phyloP scores from a whole-genome alignment of 352 stramenopile genomes.

The Aphanomyces astaci region DNA sequence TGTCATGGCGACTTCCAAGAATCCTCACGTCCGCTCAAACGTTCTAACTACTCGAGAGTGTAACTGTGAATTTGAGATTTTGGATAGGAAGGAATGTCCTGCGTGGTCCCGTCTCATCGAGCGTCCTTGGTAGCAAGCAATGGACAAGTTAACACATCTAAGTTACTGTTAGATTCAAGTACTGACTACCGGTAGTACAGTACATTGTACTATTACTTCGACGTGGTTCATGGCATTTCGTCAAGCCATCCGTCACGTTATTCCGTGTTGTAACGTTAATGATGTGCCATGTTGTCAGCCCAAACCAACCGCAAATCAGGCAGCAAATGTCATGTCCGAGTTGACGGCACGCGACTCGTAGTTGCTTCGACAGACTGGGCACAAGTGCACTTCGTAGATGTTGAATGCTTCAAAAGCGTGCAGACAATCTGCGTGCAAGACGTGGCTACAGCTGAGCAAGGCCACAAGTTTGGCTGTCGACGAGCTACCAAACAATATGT shows the following conservation, averaged over 20 bases:
- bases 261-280: too few species aligned
- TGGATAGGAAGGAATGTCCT: neutral
- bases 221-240: too few species aligned
- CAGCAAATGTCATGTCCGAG: slow-evolving; percentile 4
- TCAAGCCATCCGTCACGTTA: too few species aligned
- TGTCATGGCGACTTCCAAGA: neutral
- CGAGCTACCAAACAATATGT: neutral
- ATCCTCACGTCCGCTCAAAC: neutral
- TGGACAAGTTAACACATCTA: too few species aligned
- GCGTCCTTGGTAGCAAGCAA: too few species aligned
- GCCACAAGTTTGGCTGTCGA: slow-evolving; percentile 24
- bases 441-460: slow-evolving; percentile 72
- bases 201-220: too few species aligned
- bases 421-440: slow-evolving; percentile 67
- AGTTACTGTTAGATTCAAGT: too few species aligned
- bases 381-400: slow-evolving; percentile 74
- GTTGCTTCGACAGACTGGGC: slow-evolving; percentile 54
- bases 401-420: slow-evolving; percentile 78
- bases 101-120: too few species aligned
- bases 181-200: too few species aligned
- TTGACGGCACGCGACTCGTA: slow-evolving; percentile 15
- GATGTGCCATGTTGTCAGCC: too few species aligned
- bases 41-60: too few species aligned
- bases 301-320: too few species aligned
- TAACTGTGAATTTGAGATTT: neutral